Percentiles rank a stretch among this genome's conserved stretches.
These are phyloP conservation scores for Fusarium clavum DNA, from an alignment of 2,329 filamentous ascomycete species.

Conservation along the genomic window DNA sequence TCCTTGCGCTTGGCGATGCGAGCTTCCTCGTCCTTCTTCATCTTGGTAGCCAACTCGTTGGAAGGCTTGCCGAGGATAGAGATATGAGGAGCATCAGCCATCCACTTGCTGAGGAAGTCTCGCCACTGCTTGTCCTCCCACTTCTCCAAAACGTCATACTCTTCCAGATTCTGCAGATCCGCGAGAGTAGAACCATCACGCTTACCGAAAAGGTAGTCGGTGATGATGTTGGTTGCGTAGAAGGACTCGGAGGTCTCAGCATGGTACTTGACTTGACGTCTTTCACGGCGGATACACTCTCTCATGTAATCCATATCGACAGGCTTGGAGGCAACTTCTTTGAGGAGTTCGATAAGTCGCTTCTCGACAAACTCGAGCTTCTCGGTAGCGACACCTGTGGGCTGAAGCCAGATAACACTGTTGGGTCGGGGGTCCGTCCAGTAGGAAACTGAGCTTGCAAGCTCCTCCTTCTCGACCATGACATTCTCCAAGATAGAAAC, in stretches of 20 bases:
- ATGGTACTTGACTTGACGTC: constrained; percentile 83
- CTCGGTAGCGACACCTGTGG: constrained; percentile 87
- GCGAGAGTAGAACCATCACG: constrained; percentile 82
- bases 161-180: constrained; percentile 65
- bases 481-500: constrained; percentile 92
- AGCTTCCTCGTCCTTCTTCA: constrained; percentile 83
- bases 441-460: constrained; percentile 87
- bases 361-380: constrained; percentile 87
- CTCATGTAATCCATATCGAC: constrained; percentile 91
- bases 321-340: constrained; percentile 81
- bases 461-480: constrained; percentile 91
- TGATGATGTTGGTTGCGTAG: constrained; percentile 87
- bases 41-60: constrained; percentile 77
- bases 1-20: constrained; percentile 83
- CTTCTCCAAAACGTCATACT: constrained; percentile 76
- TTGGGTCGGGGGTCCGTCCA: constrained; percentile 83
- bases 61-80: constrained; percentile 92
- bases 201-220: constrained; percentile 90
- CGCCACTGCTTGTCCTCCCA: constrained; percentile 92
- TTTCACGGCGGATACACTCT: constrained; percentile 86
- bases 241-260: constrained; percentile 85
- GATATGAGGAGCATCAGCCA: constrained; percentile 85
- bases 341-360: constrained; percentile 84
- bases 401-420: constrained; percentile 84
- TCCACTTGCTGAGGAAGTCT: constrained; percentile 83